Base-by-base conservation (phyloP, 371 early-diverging fungal species). In the Conidiobolus incongruus region DNA sequence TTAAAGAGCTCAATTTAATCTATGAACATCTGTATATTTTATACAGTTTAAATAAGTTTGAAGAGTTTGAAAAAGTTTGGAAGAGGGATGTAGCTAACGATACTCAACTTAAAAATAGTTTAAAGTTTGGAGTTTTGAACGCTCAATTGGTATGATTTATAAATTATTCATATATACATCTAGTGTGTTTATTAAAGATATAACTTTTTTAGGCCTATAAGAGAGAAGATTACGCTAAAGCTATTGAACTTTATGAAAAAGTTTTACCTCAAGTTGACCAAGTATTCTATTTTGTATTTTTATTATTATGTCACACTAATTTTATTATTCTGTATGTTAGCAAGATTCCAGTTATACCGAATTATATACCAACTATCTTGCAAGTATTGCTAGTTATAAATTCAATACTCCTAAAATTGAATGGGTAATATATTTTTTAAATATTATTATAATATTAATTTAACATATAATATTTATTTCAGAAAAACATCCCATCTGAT, bases 291-390 rank as follows among this genome's bases (percentile, higher is more conserved):
- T n/a, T n/a, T n/a, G n/a, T n/a, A n/a, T n/a, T n/a, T n/a, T 11
- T 22, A 21, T 8, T 17, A n/a, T n/a, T 8, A 26, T 26, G 26
- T 4, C 4, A 26, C 26, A 7, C 1, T 8, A 10, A 2, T 35
- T 44, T 22, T 44, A 11, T 26, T 11, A 24, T 35, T 2, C 21
- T 11, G 21, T 26, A 35, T 31, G 7, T 20, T 44, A 44, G 44
- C 10, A 33, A 6, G n/a, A 44, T 26, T 17, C 35, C 15, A 21
- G 11, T 4, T 44, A 35, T 24, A 15, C 5, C 10, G 44, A 44
- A 36, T n/a, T 44, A 33, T 19, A 33, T 12, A 35, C 44, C 34
- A 44, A 44, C 32, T 44, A 44, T 44, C 35, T 33, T 21, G 44
- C 44, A 16, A 33, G 34, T 33, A 23, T 35, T 35, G 44, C 44